These are phyloP conservation scores for Noccaea caerulescens DNA, from an alignment of 345 rosid genomes.

Conservation along the genomic window DNA sequence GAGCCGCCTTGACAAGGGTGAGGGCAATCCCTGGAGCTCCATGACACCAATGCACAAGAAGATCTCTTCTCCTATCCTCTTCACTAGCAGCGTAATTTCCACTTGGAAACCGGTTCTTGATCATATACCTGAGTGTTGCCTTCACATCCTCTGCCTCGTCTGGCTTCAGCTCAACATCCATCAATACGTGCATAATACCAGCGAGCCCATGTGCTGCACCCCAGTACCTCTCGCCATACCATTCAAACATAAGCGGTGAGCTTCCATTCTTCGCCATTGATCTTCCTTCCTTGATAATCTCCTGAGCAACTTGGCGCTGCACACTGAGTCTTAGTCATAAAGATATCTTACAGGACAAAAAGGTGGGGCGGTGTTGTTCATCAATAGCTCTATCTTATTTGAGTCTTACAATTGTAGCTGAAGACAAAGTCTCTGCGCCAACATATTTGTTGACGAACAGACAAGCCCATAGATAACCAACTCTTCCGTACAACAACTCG, in stretches of 20 bases:
- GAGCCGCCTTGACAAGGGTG: slow-evolving; percentile 68
- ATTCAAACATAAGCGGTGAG: slow-evolving; percentile 69
- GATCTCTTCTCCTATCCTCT: slow-evolving; percentile 49
- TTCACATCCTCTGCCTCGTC: slow-evolving; percentile 68
- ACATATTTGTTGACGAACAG: slow-evolving; percentile 57
- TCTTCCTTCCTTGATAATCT: slow-evolving; percentile 59
- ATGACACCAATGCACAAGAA: slow-evolving; percentile 81
- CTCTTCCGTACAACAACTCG: slow-evolving; percentile 70
- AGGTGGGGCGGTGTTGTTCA: too few species aligned
- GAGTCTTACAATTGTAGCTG: slow-evolving; percentile 48
- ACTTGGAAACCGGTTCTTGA: slow-evolving; percentile 55
- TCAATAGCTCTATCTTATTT: not conserved
- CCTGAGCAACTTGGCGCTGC: slow-evolving; percentile 55
- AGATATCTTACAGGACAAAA: not conserved
- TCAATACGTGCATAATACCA: slow-evolving; percentile 68
- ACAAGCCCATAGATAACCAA: slow-evolving; percentile 68
- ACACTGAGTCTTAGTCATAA: slow-evolving; percentile 28
- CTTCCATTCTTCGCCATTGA: slow-evolving; percentile 45
- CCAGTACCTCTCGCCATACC: slow-evolving; percentile 73
- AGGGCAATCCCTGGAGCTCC: slow-evolving; percentile 77
- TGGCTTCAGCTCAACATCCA: slow-evolving; percentile 63
- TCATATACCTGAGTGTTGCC: slow-evolving; percentile 60
- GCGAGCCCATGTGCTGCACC: slow-evolving; percentile 85
- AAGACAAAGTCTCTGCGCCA: slow-evolving; percentile 56
- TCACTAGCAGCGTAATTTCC: slow-evolving; percentile 68